Conservation (phyloP, 192 early-diverging fungal genomes). For the Coemansia nantahalensis region DNA sequence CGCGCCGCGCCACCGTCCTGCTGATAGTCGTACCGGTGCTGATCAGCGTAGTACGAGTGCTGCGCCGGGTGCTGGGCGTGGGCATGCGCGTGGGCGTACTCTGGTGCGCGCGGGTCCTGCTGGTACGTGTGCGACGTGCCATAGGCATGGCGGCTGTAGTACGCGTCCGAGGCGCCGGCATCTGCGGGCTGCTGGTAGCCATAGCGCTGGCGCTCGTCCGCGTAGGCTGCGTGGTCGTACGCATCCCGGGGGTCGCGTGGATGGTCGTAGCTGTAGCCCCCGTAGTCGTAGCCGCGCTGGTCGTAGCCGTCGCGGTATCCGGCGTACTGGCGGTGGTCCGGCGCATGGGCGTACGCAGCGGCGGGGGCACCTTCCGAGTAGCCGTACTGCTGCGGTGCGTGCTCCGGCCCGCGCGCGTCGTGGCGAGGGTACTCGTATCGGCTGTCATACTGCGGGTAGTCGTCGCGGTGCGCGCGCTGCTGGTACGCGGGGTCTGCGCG, state of each 20-base stretch:
- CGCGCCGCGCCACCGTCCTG: not conserved
- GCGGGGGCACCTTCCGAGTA: slow-evolving; percentile 14
- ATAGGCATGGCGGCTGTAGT: too few species aligned
- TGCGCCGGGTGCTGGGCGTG: too few species aligned
- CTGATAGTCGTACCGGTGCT: slow-evolving; percentile 20
- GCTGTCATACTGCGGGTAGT: slow-evolving; percentile 28
- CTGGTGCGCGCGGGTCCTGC: too few species aligned
- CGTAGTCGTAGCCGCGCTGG: slow-evolving; percentile 30
- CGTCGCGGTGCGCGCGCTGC: slow-evolving; percentile 7
- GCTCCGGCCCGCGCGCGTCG: slow-evolving; percentile 12
- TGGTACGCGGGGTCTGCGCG: slow-evolving; percentile 24
- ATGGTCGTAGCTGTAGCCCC: slow-evolving; percentile 30
- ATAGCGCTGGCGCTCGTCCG: slow-evolving; percentile 16
- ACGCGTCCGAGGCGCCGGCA: too few species aligned
- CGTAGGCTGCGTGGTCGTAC: slow-evolving; percentile 6
- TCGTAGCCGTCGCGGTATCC: slow-evolving; percentile 38
- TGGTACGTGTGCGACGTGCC: too few species aligned
- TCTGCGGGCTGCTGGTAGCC: slow-evolving; percentile 5
- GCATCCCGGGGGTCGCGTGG: slow-evolving; percentile 1
- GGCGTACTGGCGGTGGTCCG: slow-evolving; percentile 14
- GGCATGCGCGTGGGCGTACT: too few species aligned
- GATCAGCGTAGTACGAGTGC: slow-evolving; percentile 32
- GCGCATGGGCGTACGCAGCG: slow-evolving; percentile 4
- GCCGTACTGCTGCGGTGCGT: slow-evolving; percentile 21
- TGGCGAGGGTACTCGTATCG: slow-evolving; percentile 20